Conservation (phyloP, 106 monocot species). For the Dendrobium chrysotoxum region DNA sequence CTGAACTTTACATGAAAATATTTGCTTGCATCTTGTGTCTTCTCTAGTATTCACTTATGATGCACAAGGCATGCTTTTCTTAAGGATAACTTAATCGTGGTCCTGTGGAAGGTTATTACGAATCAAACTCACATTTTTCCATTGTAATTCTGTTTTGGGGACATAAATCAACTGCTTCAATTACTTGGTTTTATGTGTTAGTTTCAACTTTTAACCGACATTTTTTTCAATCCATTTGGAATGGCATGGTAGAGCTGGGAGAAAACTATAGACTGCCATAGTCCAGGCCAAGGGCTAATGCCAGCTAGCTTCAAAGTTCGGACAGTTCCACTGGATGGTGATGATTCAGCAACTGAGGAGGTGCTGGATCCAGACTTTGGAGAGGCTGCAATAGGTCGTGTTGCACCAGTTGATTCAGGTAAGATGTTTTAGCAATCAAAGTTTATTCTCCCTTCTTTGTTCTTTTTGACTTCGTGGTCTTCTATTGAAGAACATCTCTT, state of each 20-base stretch:
- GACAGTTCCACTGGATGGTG: constrained; percentile 88
- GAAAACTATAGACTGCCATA: constrained; percentile 98
- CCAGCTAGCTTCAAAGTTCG: constrained; percentile 99
- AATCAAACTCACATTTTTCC: background rate
- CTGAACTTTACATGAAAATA: background rate
- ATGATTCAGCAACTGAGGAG: constrained; percentile 88
- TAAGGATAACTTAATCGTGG: background rate
- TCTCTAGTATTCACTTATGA: background rate
- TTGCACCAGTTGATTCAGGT: constrained; percentile 99
- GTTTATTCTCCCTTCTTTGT: background rate
- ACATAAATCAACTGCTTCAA: background rate
- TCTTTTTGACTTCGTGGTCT: background rate
- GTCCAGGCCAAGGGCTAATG: constrained; percentile 98
- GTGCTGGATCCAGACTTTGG: constrained; percentile 98
- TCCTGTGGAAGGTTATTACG: background rate
- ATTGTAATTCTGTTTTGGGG: background rate
- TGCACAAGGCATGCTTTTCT: background rate
- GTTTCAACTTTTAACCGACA: background rate
- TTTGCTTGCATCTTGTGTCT: background rate
- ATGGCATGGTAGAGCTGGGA: constrained; percentile 81
- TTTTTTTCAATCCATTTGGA: background rate
- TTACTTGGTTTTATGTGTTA: background rate
- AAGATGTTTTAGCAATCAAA: background rate
- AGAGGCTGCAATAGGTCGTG: constrained; percentile 92
- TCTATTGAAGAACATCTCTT: background rate